Percentiles rank a stretch among this genome's conserved stretches.
These are phyloP conservation scores for Vanderwaltozyma verrucispora DNA, from an alignment of 805 yeast species.

Conservation along the genomic window DNA sequence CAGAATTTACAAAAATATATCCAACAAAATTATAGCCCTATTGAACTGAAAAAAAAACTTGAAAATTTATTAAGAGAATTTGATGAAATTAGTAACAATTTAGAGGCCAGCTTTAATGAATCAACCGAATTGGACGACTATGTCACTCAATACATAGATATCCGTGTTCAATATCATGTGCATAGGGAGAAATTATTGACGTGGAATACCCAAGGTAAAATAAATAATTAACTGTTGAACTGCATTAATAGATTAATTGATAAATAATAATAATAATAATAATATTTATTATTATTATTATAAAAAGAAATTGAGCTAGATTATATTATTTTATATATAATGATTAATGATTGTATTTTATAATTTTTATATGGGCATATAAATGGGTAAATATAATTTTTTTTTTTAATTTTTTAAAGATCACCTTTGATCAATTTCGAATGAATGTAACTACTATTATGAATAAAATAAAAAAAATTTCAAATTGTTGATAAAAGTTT, in stretches of 20 bases:
- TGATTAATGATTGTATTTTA: not conserved
- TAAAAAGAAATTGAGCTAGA: too few relatives aligned
- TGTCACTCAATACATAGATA: slow-evolving; percentile 32
- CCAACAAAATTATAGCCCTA: slow-evolving; percentile 31
- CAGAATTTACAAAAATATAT: slow-evolving; percentile 28
- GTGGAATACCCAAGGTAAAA: slow-evolving; percentile 26
- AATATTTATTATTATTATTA: too few relatives aligned
- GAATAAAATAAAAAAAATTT: too few relatives aligned
- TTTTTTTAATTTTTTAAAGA: not conserved
- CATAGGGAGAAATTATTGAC: slow-evolving; percentile 39
- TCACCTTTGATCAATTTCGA: too few relatives aligned
- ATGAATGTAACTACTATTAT: too few relatives aligned
- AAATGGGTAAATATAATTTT: too few relatives aligned
- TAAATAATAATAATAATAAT: too few relatives aligned
- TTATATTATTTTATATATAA: too few relatives aligned
- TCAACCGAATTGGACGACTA: slow-evolving; percentile 30
- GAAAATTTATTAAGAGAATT: slow-evolving; percentile 25
- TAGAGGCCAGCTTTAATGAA: slow-evolving; percentile 7
- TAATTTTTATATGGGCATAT: too few relatives aligned
- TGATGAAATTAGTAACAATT: slow-evolving; percentile 14
- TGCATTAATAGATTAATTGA: not conserved
- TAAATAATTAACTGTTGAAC: slow-evolving; percentile 1
- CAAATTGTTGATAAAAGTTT: not conserved
- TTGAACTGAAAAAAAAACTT: slow-evolving; percentile 26
- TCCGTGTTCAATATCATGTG: slow-evolving; percentile 35